Conservation (phyloP, 805 yeast species). For the Yamadazyma insecticola region DNA sequence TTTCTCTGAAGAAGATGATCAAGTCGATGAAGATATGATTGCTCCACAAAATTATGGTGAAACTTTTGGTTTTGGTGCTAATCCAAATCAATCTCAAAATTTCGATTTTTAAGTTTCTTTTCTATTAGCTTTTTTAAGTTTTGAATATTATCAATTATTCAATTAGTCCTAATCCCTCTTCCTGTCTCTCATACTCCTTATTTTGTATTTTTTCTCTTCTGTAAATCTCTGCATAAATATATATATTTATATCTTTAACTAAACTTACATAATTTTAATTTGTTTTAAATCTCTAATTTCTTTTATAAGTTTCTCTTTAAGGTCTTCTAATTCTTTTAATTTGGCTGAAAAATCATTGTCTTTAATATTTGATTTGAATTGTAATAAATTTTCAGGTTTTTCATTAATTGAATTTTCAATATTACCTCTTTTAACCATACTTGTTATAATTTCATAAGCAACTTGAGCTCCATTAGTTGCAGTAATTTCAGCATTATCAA, state of each 20-base stretch:
- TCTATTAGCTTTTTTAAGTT: too few relatives aligned
- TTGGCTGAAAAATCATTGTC: constrained; percentile 2
- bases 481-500: constrained; percentile 61
- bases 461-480: constrained; percentile 68
- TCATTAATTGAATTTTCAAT: constrained; percentile 6
- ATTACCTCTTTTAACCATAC: constrained; percentile 62
- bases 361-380: too few relatives aligned
- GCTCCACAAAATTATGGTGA: constrained; percentile 77
- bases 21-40: constrained; percentile 60
- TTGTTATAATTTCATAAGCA: constrained; percentile 65
- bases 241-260: too few relatives aligned
- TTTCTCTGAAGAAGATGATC: constrained; percentile 77
- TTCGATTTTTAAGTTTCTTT: constrained; percentile 50
- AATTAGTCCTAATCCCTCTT: too few relatives aligned
- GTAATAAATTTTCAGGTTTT: constrained; percentile 2
- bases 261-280: background rate
- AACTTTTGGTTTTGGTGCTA: constrained; percentile 83
- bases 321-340: constrained; percentile 12
- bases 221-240: too few relatives aligned
- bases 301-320: constrained; percentile 2
- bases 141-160: too few relatives aligned
- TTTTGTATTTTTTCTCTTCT: too few relatives aligned
- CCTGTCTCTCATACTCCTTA: too few relatives aligned
- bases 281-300: background rate
- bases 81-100: constrained; percentile 44